Percentiles rank a stretch among this genome's conserved stretches.
These are phyloP conservation scores for Rutstroemia sp. DNA, from an alignment of 2,329 filamentous ascomycete species.

Conservation along the genomic window DNA sequence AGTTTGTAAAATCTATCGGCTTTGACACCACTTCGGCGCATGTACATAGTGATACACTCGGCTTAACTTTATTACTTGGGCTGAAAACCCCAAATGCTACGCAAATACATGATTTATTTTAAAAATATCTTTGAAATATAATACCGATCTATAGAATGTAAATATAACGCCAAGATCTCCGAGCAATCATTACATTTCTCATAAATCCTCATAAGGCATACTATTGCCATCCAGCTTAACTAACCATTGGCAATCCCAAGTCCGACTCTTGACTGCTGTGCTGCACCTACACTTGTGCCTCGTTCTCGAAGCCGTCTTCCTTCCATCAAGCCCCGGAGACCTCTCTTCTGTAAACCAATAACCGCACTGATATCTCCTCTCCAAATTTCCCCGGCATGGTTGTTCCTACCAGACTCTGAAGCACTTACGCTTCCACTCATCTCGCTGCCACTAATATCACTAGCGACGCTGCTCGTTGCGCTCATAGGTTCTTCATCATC, in stretches of 20 bases:
- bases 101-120: no score
- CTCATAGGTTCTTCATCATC: constrained; percentile 31
- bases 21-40: no score
- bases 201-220: constrained; percentile 9
- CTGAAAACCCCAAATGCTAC: not conserved
- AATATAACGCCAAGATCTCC: constrained; percentile 2
- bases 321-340: constrained; percentile 88
- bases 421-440: constrained; percentile 29
- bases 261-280: constrained; percentile 36
- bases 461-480: constrained; percentile 22
- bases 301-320: constrained; percentile 78
- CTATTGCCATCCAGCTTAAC: not conserved
- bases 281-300: constrained; percentile 35
- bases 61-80: not conserved
- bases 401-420: constrained; percentile 33
- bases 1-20: no score
- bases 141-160: not conserved
- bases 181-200: constrained; percentile 9
- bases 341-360: constrained; percentile 91
- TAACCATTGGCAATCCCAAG: constrained; percentile 40
- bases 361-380: constrained; percentile 75
- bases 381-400: constrained; percentile 61
- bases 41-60: no score
- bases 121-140: not conserved
- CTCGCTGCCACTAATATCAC: constrained; percentile 24